Conservation (phyloP, 164 flowering plant genomes). For the Nelumbo lutea region DNA sequence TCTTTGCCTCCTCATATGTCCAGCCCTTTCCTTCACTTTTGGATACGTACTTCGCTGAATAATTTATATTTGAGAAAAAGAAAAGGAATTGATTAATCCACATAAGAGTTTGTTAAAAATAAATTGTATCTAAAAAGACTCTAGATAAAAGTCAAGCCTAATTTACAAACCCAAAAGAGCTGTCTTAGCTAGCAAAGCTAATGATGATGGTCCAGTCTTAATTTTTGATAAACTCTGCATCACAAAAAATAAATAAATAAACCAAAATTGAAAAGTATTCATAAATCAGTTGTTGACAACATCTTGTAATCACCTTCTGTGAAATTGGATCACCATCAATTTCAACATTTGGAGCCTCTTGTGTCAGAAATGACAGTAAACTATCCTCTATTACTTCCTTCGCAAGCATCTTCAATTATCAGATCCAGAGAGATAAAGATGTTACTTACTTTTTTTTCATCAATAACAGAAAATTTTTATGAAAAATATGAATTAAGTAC, state of each 20-base stretch:
- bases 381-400: conserved; percentile 79
- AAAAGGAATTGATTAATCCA: background rate
- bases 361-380: conserved; percentile 59
- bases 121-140: background rate
- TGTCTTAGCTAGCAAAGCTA: conserved; percentile 78
- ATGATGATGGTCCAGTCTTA: conserved; percentile 65
- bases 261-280: conserved; percentile 7
- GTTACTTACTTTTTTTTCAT: no score
- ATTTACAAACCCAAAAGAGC: conserved; percentile 74
- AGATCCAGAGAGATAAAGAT: conserved; percentile 7
- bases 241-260: conserved; percentile 4
- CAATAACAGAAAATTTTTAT: no score
- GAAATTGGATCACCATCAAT: conserved; percentile 53
- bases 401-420: conserved; percentile 76
- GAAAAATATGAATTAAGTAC: no score
- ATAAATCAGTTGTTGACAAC: conserved; percentile 3
- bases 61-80: background rate
- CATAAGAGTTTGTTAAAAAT: background rate
- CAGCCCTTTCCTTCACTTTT: conserved; percentile 69
- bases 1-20: conserved; percentile 65
- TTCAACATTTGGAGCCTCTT: conserved; percentile 56
- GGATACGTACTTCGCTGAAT: conserved; percentile 67
- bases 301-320: conserved; percentile 44
- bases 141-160: background rate
- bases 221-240: conserved; percentile 72